Percentiles rank a stretch among this genome's conserved stretches.
phyloP scores from a whole-genome alignment of 352 stramenopile species.

The Phytophthora rubi region DNA sequence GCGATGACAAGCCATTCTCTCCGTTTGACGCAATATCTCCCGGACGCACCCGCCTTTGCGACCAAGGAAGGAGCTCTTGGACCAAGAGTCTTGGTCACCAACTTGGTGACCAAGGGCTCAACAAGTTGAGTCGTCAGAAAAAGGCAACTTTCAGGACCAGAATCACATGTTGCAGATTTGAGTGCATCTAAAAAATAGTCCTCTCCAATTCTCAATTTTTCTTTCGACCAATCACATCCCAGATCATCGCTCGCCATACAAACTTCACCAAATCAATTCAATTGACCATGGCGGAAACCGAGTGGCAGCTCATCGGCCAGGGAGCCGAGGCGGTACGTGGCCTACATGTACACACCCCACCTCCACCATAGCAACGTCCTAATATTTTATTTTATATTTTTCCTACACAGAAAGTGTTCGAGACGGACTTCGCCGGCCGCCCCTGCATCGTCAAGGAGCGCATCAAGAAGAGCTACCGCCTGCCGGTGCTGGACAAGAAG shows the following conservation, averaged over 20 bases:
- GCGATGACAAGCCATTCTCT: not conserved
- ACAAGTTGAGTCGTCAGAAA: not conserved
- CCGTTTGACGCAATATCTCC: not conserved
- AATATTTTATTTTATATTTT: not conserved
- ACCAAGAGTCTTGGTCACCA: too few species aligned
- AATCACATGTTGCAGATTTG: not conserved
- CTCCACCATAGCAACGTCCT: not conserved
- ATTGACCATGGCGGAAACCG: constrained; percentile 40
- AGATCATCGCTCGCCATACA: constrained; percentile 14
- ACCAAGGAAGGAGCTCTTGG: not conserved
- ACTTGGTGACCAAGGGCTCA: too few species aligned
- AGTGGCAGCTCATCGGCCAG: constrained; percentile 79
- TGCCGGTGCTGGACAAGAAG: constrained; percentile 82
- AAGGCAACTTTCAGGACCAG: constrained; percentile 5
- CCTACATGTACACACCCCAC: not conserved
- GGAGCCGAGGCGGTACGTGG: constrained; percentile 75
- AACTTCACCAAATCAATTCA: not conserved
- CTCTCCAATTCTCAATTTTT: not conserved
- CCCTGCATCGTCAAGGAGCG: constrained; percentile 85
- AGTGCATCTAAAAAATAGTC: not conserved
- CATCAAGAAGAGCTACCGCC: constrained; percentile 82
- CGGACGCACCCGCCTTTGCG: not conserved
- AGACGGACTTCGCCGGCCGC: constrained; percentile 68
- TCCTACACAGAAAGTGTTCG: constrained; percentile 72
- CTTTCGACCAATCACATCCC: not conserved